These are phyloP conservation scores for Larix sibirica DNA, from an alignment of 83 land plant genomes.

Conservation along the genomic window DNA sequence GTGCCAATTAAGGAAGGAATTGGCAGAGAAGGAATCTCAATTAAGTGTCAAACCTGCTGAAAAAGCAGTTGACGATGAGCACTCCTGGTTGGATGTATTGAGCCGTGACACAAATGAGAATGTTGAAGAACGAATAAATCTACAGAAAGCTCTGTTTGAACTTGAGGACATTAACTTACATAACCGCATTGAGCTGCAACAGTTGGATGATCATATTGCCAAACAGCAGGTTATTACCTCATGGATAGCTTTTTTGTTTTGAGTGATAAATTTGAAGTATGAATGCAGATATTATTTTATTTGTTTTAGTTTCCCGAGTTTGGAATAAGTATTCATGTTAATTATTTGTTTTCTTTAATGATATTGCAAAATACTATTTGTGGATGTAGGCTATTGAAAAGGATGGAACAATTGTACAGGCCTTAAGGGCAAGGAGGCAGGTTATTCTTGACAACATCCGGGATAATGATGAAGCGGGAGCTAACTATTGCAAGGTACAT, in stretches of 20 bases:
- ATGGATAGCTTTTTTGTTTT: background rate
- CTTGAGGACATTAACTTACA: constrained; percentile 86
- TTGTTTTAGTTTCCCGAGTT: background rate
- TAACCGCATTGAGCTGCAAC: constrained; percentile 86
- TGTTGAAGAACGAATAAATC: constrained; percentile 91
- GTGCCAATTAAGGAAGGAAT: constrained; percentile 69
- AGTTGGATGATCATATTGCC: constrained; percentile 89
- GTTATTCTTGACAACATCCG: constrained; percentile 92
- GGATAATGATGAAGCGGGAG: constrained; percentile 96
- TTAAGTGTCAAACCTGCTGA: constrained; percentile 68
- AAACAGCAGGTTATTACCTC: constrained; percentile 64
- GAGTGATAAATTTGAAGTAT: background rate
- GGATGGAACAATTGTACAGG: constrained; percentile 66
- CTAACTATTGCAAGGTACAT: constrained; percentile 81
- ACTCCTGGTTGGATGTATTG: constrained; percentile 84
- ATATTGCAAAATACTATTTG: background rate
- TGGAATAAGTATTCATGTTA: background rate
- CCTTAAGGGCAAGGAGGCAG: constrained; percentile 77
- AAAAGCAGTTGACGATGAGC: constrained; percentile 75
- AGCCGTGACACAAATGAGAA: constrained; percentile 93
- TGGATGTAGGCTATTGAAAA: constrained; percentile 40
- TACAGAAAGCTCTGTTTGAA: constrained; percentile 95
- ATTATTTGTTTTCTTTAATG: background rate
- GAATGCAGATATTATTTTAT: background rate
- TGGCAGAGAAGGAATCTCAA: constrained; percentile 88